These are phyloP conservation scores for Podospora tetraspora DNA, from an alignment of 495 filamentous ascomycete species.

Conservation along the genomic window DNA sequence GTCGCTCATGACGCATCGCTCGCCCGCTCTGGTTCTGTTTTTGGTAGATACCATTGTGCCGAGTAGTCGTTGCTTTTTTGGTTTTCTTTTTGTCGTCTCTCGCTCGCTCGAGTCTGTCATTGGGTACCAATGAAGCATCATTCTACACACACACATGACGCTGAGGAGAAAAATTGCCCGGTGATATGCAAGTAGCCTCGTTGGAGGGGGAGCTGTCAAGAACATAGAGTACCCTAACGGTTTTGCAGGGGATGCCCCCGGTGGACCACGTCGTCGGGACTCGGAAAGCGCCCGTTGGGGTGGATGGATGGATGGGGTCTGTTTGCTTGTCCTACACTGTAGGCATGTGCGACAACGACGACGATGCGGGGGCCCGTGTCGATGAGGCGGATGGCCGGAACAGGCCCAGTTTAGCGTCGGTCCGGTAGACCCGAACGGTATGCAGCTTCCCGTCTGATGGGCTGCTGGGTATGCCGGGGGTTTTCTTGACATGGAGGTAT, in stretches of 20 bases:
- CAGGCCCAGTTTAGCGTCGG: neutral
- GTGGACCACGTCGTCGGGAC: neutral
- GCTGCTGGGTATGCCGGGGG: too few species aligned
- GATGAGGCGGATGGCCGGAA: neutral
- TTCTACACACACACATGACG: neutral
- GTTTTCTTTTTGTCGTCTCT: neutral
- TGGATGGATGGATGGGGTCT: too few species aligned
- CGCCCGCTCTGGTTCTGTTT: neutral
- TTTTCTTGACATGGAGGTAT: too few species aligned
- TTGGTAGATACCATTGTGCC: constrained; percentile 5
- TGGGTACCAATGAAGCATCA: neutral
- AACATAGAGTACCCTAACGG: neutral
- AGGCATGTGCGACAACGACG: neutral
- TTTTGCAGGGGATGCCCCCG: neutral
- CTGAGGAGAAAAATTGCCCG: neutral
- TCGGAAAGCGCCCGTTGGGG: too few species aligned
- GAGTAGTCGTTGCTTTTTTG: neutral
- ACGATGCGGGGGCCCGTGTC: neutral
- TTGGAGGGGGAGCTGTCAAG: neutral
- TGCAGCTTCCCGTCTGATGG: neutral
- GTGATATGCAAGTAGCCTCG: neutral
- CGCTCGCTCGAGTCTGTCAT: neutral
- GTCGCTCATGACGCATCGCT: neutral
- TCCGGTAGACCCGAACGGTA: neutral
- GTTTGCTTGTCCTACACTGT: neutral